phyloP scores from a whole-genome alignment of 2,329 filamentous ascomycete genomes.

The Hirsutella thompsonii region DNA sequence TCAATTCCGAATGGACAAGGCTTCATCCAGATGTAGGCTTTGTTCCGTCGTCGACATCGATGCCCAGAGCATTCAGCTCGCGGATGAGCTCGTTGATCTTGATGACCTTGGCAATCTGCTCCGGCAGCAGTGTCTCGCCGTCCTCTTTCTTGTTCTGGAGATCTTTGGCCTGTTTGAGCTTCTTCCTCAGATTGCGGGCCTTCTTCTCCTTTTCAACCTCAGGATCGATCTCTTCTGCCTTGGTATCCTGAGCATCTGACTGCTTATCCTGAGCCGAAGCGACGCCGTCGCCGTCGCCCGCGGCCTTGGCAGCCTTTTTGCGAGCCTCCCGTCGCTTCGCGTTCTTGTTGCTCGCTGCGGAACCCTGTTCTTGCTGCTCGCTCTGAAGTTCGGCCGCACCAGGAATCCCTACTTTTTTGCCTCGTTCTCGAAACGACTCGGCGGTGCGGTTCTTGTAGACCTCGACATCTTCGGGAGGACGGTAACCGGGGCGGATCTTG shows the following conservation, averaged over 20 bases:
- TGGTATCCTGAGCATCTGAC: conserved; percentile 12
- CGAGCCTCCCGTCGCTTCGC: conserved; percentile 56
- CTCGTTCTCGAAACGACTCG: conserved; percentile 69
- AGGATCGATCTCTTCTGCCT: conserved; percentile 40
- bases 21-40: conserved; percentile 15
- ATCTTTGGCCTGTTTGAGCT: conserved; percentile 84
- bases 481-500: conserved; percentile 84
- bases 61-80: conserved; percentile 74
- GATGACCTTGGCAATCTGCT: conserved; percentile 95
- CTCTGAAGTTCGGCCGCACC: conserved; percentile 53
- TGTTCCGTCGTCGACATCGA: conserved; percentile 63
- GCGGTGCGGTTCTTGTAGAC: conserved; percentile 90
- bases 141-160: conserved; percentile 83
- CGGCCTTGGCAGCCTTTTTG: conserved; percentile 37
- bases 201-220: conserved; percentile 85
- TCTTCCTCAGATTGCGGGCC: conserved; percentile 83
- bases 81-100: conserved; percentile 90
- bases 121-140: conserved; percentile 71
- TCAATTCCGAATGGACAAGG: no score
- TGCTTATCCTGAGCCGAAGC: conserved; percentile 9
- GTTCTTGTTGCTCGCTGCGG: conserved; percentile 73
- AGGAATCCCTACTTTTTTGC: conserved; percentile 48
- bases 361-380: conserved; percentile 27
- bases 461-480: conserved; percentile 88
- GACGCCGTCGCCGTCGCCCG: conserved; percentile 43